Evolutionary conservation across 208 protist genomes (phyloP).

Genomic region (Acanthamoeba quina): DNA sequence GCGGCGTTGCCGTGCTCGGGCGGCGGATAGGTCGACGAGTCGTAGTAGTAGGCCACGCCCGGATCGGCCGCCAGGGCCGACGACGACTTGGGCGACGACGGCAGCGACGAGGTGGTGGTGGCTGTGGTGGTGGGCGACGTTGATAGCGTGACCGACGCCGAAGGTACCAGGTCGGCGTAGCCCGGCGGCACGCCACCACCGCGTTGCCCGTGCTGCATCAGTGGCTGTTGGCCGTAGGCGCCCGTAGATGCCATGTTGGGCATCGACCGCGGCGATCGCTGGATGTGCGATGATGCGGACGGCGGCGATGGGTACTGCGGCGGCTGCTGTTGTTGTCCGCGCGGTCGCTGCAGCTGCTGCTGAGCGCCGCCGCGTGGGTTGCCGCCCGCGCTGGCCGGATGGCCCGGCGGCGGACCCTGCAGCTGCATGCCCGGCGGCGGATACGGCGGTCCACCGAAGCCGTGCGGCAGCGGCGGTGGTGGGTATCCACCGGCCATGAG

Average conservation of each 20-base stretch:
- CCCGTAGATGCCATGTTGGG: not conserved
- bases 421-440: no score
- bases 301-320: not conserved
- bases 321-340: not conserved
- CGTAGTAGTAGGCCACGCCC: not conserved
- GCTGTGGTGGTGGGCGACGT: not conserved
- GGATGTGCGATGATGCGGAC: not conserved
- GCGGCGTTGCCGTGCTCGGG: not conserved
- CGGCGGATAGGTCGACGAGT: not conserved
- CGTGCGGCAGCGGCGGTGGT: no score
- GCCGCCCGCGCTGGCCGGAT: not conserved
- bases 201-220: not conserved
- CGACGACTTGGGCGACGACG: not conserved
- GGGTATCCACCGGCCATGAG: not conserved
- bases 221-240: no score
- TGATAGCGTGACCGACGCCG: not conserved
- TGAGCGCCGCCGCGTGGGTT: not conserved
- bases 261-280: not conserved
- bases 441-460: no score
- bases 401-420: no score
- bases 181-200: no score
- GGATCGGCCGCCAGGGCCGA: not conserved
- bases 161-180: not conserved
- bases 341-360: not conserved
- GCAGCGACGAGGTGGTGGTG: not conserved